Evolutionary conservation across 78 protist species (phyloP), one percentile per base, ranked within the genome.

Genomic region (Goniomonas avonlea): DNA sequence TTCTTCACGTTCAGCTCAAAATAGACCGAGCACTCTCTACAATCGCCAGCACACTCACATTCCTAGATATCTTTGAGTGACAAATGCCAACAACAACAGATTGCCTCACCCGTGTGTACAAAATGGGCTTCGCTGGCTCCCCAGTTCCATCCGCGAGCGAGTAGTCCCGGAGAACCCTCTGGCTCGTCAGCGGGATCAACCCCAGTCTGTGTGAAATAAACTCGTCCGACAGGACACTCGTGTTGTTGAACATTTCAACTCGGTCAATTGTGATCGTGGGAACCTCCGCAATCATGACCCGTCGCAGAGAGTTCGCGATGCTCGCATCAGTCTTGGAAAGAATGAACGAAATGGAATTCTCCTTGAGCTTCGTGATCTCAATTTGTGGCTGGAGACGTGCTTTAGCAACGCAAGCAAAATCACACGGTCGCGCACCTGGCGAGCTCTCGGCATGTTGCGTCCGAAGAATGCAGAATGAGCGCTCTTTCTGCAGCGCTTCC

Each of bases 151-250:
- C 8, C 31, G 59, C 59, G 59, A 3, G 59, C 59, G 18, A 7
- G 27, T 18, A 53, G 5, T 11, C 59, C 31, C 31, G 15, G 8
- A 9, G 59, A 27, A 18, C 29, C 43, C 35, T 18, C 5, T 59
- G 73, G 15, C 37, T n/a, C 25, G 5, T 25, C 32, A 94, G 60
- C 25, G 98, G 98, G 0, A 92, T 40, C 20, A 94, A 79, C 1
- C 98, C 98, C 11, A 93, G 80, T 15, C 98, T 56, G 77, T 94
- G 98, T 13, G 95, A 89, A 21, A 94, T 80, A 38, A 89, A 84
- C 60, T 94, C 97, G 68, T 94, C 97, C 48, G 45, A 75, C 18
- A 92, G 80, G 3, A 90, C 91, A 0, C 93, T 82, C 17, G 87
- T 69, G 84, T 94, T 94, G 7, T 68, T 34, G 45, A 73, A 37